Evolutionary conservation across 2,329 filamentous ascomycete species (phyloP), one percentile per base, ranked within the genome.

Genomic region (Tothia fuscella): DNA sequence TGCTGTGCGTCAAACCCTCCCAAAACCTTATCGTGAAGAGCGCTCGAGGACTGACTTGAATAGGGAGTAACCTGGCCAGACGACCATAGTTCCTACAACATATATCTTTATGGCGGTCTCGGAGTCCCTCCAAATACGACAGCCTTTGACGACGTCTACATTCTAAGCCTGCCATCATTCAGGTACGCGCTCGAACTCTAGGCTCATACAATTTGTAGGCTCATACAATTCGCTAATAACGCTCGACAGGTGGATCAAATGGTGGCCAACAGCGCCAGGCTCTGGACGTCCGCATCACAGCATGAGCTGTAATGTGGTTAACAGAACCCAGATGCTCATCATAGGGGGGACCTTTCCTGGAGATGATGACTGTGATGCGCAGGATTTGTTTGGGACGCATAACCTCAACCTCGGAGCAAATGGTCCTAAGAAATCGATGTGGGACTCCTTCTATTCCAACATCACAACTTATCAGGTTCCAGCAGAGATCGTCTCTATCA

Each of bases 91-190:
- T 77, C 72, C 6, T 79, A 78, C 51, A 80, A 80, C 48, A 74
- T 80, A 71, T 79, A 80, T 48, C 52, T 79, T 3, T 79, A 78
- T 50, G 76, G 76, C 32, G 76, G 76, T 13, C 62, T 65, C 19
- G 66, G 66, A 6, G 65, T 73, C 41, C 60, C 63, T 2, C 53
- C 56, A 2, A 57, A 68, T 28, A 62, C 62, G 0, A 59, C 64
- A 12, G 75, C 72, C 17, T 79, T 66, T 50, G 72, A 78, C 50
- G 76, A 80, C 56, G 65, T 73, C 42, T 80, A 77, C 50, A 71
- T 80, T 42, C 63, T 80, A 16, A 68, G 70, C 6, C 61, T 81
- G 13, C 77, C 76, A 1, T 71, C 72, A 2, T 81, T 80, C 55
- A 71, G 31, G 38, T 26, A n/a, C 25, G 35, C 9, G 22, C 20